Base-by-base conservation (phyloP, 768 basidiomycete species). In the Rossbeevera mucosa region DNA sequence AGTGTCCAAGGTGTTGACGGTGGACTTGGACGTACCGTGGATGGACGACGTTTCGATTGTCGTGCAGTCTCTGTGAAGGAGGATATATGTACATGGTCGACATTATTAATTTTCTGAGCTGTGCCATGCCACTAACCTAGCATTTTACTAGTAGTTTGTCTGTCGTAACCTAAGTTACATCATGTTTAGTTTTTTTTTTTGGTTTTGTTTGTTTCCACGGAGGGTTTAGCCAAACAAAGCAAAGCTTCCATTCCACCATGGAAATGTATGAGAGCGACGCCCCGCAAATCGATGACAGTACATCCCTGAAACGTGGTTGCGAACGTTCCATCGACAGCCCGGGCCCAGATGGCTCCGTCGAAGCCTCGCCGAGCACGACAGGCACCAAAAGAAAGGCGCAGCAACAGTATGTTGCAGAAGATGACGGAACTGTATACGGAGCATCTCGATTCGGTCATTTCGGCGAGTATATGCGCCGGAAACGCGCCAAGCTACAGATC, bases 401-500 rank as follows among this genome's bases (percentile, higher is more conserved):
- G 16, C 3, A 57, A 7, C 55, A 58, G 16, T 2, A 57, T 14
- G 29, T 45, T 14, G 42, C 54, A 2, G 66, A 70, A 26, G 66
- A 68, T 13, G 72, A 76, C 47, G 70, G 74, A 9, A 73, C 76
- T 21, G 76, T 80, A 8, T 96, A 94, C 64, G 90, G 86, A 0
- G 80, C 88, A 3, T 81, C 86, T 26, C 80, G 75, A 30, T 97
- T 94, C 65, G 93, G 91, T 13, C 82, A 81, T 1, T 91, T 83
- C 56, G 89, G 88, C 0, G 85, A 94, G 63, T 97, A 96, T 64
- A 92, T 96, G 91, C 70, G 76, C 2, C 77, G 93, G 54, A 97
- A 97, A 71, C 81, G 95, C 2, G 86, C 88, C 26, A 98, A 98
- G 67, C 67, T 98, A 45, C 89, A 88, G 59, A 82, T 91, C 5